phyloP scores from a whole-genome alignment of 2,329 filamentous ascomycete species.

The Fusarium anguioides region DNA sequence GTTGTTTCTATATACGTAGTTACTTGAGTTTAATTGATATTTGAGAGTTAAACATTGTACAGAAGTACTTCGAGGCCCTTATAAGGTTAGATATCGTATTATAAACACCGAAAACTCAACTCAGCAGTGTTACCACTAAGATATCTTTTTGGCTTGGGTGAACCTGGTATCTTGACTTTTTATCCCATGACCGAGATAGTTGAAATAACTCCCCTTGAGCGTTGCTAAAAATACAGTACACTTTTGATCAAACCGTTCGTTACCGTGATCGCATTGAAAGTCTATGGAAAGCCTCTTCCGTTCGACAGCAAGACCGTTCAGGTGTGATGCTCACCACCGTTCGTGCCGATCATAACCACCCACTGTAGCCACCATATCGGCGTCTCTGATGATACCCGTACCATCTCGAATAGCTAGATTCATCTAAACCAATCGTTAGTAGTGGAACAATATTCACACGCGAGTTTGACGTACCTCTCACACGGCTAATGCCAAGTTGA shows the following conservation, averaged over 20 bases:
- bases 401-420: slow-evolving; percentile 31
- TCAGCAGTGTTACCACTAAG: too few species aligned
- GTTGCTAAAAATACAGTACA: background rate
- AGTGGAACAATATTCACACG: background rate
- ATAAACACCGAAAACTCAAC: too few species aligned
- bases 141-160: background rate
- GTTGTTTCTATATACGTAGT: background rate
- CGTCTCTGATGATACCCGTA: slow-evolving; percentile 13
- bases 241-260: background rate
- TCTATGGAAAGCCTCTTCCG: background rate
- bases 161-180: background rate
- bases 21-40: background rate
- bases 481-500: slow-evolving; percentile 66
- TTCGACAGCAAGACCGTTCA: background rate
- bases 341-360: background rate
- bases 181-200: background rate
- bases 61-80: too few species aligned
- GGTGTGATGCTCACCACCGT: background rate
- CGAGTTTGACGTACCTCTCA: slow-evolving; percentile 57
- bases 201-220: background rate
- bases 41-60: background rate
- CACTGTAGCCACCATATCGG: background rate
- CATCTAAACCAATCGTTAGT: slow-evolving; percentile 21
- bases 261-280: background rate
- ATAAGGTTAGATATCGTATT: too few species aligned